Percentiles rank a stretch among this genome's conserved stretches.
Evolutionary conservation across 2,329 filamentous ascomycete species (phyloP).

Genomic region (Penicillium janthinellum): DNA sequence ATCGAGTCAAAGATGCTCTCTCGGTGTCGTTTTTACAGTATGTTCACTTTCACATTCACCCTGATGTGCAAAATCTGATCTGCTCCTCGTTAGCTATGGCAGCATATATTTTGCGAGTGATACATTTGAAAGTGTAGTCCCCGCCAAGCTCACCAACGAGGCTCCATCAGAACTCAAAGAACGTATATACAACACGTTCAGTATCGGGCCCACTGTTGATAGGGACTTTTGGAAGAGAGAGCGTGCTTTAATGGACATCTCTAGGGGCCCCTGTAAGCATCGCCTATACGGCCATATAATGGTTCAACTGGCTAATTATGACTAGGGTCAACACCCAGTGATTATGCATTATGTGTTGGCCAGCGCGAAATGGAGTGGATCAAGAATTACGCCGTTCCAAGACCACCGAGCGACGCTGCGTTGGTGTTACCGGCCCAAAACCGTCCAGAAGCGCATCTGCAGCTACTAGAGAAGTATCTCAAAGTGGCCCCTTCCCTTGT

Average conservation of each 20-base stretch:
- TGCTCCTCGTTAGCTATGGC: conserved; percentile 34
- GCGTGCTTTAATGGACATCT: conserved; percentile 36
- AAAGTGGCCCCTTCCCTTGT: neutral
- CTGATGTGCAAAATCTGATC: too few species aligned
- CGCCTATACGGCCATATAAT: neutral
- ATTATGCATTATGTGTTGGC: conserved; percentile 32
- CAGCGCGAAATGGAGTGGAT: neutral
- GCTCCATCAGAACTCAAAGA: conserved; percentile 33
- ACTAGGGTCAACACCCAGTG: conserved; percentile 37
- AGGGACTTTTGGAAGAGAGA: conserved; percentile 29
- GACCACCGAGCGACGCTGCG: neutral
- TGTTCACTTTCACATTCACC: conserved; percentile 3
- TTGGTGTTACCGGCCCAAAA: neutral
- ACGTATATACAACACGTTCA: conserved; percentile 35
- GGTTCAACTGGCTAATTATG: conserved; percentile 5
- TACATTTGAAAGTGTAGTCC: conserved; percentile 33
- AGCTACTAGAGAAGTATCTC: neutral
- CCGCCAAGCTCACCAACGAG: conserved; percentile 30
- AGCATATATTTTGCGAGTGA: conserved; percentile 42
- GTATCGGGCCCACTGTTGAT: conserved; percentile 41
- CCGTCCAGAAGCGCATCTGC: neutral
- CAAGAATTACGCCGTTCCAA: neutral
- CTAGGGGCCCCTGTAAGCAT: conserved; percentile 46
- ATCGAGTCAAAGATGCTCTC: conserved; percentile 43
- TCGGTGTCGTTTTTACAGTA: conserved; percentile 40